Percentiles rank a stretch among this genome's conserved stretches.
Evolutionary conservation across 139 green algal species (phyloP).

Genomic region (Chlamydomonas sphaeroides): DNA sequence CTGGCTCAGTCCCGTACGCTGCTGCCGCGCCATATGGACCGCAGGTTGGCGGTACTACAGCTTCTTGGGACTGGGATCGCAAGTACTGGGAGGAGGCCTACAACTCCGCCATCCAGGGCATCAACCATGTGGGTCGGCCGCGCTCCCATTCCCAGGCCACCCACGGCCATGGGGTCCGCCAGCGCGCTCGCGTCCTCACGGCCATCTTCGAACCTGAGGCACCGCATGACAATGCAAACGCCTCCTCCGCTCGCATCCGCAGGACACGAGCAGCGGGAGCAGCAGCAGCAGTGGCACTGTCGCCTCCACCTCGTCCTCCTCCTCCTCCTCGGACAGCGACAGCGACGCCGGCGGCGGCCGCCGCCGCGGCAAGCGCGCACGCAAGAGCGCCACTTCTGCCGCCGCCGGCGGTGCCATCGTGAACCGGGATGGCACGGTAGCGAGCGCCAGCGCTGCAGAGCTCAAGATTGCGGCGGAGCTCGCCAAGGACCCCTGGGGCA

Average conservation of each 20-base stretch:
- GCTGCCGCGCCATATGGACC: too few relatives aligned
- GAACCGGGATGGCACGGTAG: constrained; percentile 77
- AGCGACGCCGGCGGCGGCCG: constrained; percentile 36
- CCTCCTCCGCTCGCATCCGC: background rate
- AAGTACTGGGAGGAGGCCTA: constrained; percentile 88
- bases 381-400: background rate
- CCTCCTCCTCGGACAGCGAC: constrained; percentile 40
- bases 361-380: constrained; percentile 11
- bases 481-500: constrained; percentile 64
- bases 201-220: too few relatives aligned
- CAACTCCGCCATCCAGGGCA: constrained; percentile 60
- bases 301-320: background rate
- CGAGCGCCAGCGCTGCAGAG: constrained; percentile 64
- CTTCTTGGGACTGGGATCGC: constrained; percentile 69
- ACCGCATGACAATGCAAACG: too few relatives aligned
- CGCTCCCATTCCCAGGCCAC: too few relatives aligned
- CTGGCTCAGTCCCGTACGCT: too few relatives aligned
- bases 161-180: too few relatives aligned
- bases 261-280: constrained; percentile 25
- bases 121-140: constrained; percentile 53
- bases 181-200: too few relatives aligned
- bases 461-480: constrained; percentile 71
- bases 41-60: constrained; percentile 70
- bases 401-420: background rate
- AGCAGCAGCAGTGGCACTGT: constrained; percentile 1